Evolutionary conservation across 306 rosid species (phyloP), one percentile per base, ranked within the genome.

Genomic region (Gleditsia sinensis): DNA sequence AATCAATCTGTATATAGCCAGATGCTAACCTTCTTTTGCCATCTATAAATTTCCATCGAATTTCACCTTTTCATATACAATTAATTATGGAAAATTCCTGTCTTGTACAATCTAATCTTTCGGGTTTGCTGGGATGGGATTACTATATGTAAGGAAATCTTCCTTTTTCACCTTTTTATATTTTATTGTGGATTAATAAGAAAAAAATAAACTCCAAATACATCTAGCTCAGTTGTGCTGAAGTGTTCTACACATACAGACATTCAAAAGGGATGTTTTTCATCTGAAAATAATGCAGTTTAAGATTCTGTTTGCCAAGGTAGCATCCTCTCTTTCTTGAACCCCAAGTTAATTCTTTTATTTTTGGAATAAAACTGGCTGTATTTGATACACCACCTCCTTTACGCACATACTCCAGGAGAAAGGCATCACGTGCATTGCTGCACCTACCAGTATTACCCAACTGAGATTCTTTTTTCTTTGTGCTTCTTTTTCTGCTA

Each of bases 11-110:
- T n/a, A n/a, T n/a, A n/a, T n/a, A n/a, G n/a, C n/a, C n/a, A n/a
- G n/a, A n/a, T n/a, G n/a, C n/a, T n/a, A n/a, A n/a, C n/a, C n/a
- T n/a, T n/a, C n/a, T n/a, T n/a, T n/a, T n/a, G n/a, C n/a, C n/a
- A n/a, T n/a, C n/a, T n/a, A 32, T 78, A 45, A 12, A 34, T 55
- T 63, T 33, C 1, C 2, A 30, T 43, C 46, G 59, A 64, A 28
- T 69, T 69, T 69, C 65, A 37, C 56, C 59, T 36, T 78, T 60
- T 74, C 25, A 16, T 45, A 34, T 59, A 10, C n/a, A 49, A 49
- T 64, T 64, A 51, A 53, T 37, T 33, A 43, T 63, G 63, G 17
- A 25, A 45, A 43, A 28, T 3, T 17, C 33, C 25, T 24, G 42
- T 46, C 56, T 50, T 56, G 24, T 27, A 8, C 21, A 56, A 14